Evolutionary conservation across 1,284 basidiomycete species (phyloP).

Genomic region (Limonomyces culmigenus): DNA sequence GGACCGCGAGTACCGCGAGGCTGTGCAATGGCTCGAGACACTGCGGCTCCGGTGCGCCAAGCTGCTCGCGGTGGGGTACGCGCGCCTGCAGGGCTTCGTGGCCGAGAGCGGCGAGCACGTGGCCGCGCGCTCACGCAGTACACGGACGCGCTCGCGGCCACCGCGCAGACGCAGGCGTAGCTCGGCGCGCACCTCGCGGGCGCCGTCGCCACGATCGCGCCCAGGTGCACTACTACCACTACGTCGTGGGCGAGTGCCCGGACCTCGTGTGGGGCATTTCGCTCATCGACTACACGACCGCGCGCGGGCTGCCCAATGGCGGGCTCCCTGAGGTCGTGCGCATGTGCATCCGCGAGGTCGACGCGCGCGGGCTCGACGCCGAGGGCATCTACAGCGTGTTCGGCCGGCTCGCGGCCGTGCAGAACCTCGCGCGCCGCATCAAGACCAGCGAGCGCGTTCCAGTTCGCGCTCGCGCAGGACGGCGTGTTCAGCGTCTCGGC

Average conservation of each 20-base stretch:
- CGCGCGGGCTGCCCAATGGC: constrained; percentile 55
- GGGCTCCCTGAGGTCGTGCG: constrained; percentile 74
- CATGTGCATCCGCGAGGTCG: constrained; percentile 77
- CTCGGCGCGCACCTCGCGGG: constrained; percentile 53
- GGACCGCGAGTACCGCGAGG: constrained; percentile 89
- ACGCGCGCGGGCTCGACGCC: constrained; percentile 59
- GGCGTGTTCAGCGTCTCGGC: constrained; percentile 86
- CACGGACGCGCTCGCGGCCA: constrained; percentile 29
- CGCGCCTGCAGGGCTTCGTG: constrained; percentile 23
- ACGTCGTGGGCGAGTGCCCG: constrained; percentile 73
- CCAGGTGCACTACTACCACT: constrained; percentile 61
- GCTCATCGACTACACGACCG: constrained; percentile 83
- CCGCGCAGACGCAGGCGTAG: constrained; percentile 35
- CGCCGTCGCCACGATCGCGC: constrained; percentile 44
- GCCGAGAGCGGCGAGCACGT: neutral
- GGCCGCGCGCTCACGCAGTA: constrained; percentile 29
- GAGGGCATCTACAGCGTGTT: constrained; percentile 70
- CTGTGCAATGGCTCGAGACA: constrained; percentile 89
- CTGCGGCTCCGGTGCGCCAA: constrained; percentile 70
- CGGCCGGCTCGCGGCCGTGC: constrained; percentile 17
- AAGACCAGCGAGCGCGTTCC: constrained; percentile 71
- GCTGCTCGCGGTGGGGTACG: constrained; percentile 69
- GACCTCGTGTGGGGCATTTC: constrained; percentile 88
- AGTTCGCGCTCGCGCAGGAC: constrained; percentile 59
- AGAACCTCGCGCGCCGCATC: constrained; percentile 73